These are phyloP conservation scores for Fusarium avenaceum DNA, from an alignment of 2,329 filamentous ascomycete species.

Conservation along the genomic window DNA sequence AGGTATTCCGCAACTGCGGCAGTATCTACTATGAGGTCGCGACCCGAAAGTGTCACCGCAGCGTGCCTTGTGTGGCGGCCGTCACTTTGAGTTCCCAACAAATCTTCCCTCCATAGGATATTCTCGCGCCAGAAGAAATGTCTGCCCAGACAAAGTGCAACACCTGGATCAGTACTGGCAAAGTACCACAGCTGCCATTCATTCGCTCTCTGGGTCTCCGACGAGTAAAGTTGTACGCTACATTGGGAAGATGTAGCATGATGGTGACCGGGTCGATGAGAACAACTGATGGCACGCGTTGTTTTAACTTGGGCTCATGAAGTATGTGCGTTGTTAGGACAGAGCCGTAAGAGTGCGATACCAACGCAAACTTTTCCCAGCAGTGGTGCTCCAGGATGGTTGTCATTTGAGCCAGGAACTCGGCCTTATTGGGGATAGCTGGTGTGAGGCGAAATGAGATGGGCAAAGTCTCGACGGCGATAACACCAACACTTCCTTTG, in stretches of 20 bases:
- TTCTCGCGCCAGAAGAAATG: constrained; percentile 81
- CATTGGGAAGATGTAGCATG: constrained; percentile 75
- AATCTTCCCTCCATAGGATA: constrained; percentile 77
- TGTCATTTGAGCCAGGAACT: constrained; percentile 69
- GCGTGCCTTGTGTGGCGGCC: constrained; percentile 55
- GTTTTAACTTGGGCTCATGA: constrained; percentile 60
- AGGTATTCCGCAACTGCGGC: constrained; percentile 70
- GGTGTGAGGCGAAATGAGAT: constrained; percentile 73
- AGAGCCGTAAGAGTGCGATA: constrained; percentile 74
- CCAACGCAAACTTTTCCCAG: constrained; percentile 70
- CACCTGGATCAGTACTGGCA: constrained; percentile 75
- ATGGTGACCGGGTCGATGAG: constrained; percentile 75
- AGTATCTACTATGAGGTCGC: constrained; percentile 76
- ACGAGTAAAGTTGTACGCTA: constrained; percentile 78
- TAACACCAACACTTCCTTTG: constrained; percentile 67
- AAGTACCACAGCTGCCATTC: constrained; percentile 80
- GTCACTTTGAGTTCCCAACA: constrained; percentile 53
- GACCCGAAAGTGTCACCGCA: constrained; percentile 70
- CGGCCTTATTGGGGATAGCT: constrained; percentile 63
- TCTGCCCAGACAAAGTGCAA: constrained; percentile 73
- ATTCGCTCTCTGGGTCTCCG: constrained; percentile 69
- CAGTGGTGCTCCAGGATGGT: constrained; percentile 69
- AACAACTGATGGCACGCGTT: constrained; percentile 64
- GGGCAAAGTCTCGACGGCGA: constrained; percentile 75
- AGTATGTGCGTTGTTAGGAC: constrained; percentile 74